Evolutionary conservation across 2,329 filamentous ascomycete species (phyloP).

Genomic region (Sphaerostilbella broomeana): DNA sequence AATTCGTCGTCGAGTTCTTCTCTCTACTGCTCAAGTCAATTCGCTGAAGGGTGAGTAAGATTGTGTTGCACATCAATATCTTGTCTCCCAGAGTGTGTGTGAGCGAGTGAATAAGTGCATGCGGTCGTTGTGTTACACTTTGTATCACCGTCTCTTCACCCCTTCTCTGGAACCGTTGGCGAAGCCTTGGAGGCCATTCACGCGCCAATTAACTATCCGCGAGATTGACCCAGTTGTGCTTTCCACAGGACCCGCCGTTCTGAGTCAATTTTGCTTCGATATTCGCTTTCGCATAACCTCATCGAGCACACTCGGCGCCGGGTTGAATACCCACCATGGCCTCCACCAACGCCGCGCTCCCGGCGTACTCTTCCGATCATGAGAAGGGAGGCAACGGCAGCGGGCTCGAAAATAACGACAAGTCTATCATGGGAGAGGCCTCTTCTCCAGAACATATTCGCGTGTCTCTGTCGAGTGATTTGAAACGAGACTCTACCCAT

Average conservation of each 20-base stretch:
- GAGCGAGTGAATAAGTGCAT: too few relatives aligned
- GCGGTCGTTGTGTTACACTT: too few relatives aligned
- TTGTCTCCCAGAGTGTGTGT: too few relatives aligned
- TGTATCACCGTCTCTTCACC: too few relatives aligned
- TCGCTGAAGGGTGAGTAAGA: conserved; percentile 13
- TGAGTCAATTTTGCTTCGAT: not conserved
- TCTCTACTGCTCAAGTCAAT: conserved; percentile 22
- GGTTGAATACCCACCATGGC: conserved; percentile 5
- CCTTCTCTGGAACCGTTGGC: too few relatives aligned
- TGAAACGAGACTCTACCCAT: conserved; percentile 37
- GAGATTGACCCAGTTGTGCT: not conserved
- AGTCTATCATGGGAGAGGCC: not conserved
- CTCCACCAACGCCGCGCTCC: conserved; percentile 6
- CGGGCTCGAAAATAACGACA: conserved; percentile 2
- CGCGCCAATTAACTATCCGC: too few relatives aligned
- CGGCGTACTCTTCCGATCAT: conserved; percentile 20
- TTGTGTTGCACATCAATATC: too few relatives aligned
- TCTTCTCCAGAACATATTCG: conserved; percentile 10
- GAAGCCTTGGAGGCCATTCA: too few relatives aligned
- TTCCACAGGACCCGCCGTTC: not conserved
- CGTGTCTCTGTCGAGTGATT: conserved; percentile 15
- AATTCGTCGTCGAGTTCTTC: conserved; percentile 22
- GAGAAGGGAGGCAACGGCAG: conserved; percentile 13
- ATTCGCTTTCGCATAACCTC: not conserved
- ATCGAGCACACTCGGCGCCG: not conserved